A percentile compares a stretch with the other conserved stretches of the same genome.
Evolutionary conservation across 139 green algal genomes (phyloP).

Genomic region (Klebsormidium nitens): DNA sequence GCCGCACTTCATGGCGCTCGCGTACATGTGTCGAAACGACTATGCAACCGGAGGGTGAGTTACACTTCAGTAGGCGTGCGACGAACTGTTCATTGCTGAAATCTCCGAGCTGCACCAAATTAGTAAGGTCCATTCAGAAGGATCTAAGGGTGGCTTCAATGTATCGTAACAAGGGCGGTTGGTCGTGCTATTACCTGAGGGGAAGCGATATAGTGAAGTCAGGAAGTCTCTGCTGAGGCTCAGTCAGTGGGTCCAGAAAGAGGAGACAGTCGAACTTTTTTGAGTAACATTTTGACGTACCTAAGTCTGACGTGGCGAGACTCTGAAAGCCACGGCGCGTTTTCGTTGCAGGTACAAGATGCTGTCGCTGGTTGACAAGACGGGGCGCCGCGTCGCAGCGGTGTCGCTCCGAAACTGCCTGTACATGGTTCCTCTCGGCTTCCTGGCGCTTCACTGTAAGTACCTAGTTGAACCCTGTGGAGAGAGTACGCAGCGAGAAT

Average conservation of each 20-base stretch:
- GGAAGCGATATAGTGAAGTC: no score
- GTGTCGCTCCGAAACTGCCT: conserved; percentile 80
- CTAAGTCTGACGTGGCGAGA: neutral
- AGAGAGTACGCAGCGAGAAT: neutral
- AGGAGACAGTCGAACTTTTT: neutral
- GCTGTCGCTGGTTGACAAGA: conserved; percentile 78
- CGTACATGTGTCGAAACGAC: conserved; percentile 88
- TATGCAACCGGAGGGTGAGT: conserved; percentile 68
- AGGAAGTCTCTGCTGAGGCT: neutral
- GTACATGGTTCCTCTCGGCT: conserved; percentile 80
- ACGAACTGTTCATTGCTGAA: no score
- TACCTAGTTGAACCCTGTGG: no score
- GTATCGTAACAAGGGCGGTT: neutral
- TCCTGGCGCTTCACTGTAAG: conserved; percentile 11
- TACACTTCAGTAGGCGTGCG: neutral
- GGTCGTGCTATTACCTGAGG: neutral
- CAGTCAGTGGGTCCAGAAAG: neutral
- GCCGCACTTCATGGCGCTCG: conserved; percentile 96
- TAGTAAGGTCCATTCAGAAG: no score
- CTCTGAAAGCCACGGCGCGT: neutral
- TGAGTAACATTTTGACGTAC: neutral
- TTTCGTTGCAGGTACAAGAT: conserved; percentile 56
- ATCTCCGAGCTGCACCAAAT: no score
- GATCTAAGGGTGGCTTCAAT: no score
- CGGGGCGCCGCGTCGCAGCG: conserved; percentile 69